phyloP scores from a whole-genome alignment of 805 yeast genomes.

The Peterozyma xylosa region DNA sequence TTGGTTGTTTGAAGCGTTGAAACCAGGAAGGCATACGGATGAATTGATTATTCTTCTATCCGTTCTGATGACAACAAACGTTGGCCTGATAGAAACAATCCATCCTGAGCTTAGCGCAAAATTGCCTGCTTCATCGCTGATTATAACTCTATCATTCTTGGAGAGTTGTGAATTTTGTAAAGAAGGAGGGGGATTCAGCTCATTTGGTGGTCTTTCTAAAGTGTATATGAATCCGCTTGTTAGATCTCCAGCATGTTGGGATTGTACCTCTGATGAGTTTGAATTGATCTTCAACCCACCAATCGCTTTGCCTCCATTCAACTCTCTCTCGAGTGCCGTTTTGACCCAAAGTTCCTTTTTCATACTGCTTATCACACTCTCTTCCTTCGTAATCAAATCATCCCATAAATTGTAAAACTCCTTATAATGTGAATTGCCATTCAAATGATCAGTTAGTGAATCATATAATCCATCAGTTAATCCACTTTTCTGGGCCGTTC shows the following conservation, averaged over 20 bases:
- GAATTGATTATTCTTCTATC: slow-evolving; percentile 41
- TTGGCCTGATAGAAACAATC: slow-evolving; percentile 35
- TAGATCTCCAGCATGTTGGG: slow-evolving; percentile 3
- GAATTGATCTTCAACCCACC: slow-evolving; percentile 38
- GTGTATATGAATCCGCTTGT: slow-evolving; percentile 34
- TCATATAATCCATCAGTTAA: slow-evolving; percentile 39
- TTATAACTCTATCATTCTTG: slow-evolving; percentile 54
- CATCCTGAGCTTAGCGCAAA: slow-evolving; percentile 64
- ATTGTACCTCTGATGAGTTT: slow-evolving; percentile 13
- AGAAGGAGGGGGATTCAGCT: slow-evolving; percentile 8
- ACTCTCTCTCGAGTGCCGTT: slow-evolving; percentile 52
- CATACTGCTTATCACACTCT: slow-evolving; percentile 40
- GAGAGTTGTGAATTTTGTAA: slow-evolving; percentile 38
- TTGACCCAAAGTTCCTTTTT: slow-evolving; percentile 66
- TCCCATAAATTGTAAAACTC: slow-evolving; percentile 72
- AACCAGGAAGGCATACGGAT: slow-evolving; percentile 30
- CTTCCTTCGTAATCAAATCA: slow-evolving; percentile 64
- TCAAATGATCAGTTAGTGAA: slow-evolving; percentile 42
- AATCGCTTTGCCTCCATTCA: slow-evolving; percentile 48
- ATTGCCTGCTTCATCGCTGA: slow-evolving; percentile 79
- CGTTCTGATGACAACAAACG: slow-evolving; percentile 40
- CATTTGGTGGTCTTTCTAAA: slow-evolving; percentile 29
- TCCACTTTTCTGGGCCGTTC: slow-evolving; percentile 47
- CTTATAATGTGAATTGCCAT: slow-evolving; percentile 28
- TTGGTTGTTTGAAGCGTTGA: slow-evolving; percentile 38